Evolutionary conservation across 106 monocot genomes (phyloP), one percentile per base, ranked within the genome.

Genomic region (Gastrodia elata): DNA sequence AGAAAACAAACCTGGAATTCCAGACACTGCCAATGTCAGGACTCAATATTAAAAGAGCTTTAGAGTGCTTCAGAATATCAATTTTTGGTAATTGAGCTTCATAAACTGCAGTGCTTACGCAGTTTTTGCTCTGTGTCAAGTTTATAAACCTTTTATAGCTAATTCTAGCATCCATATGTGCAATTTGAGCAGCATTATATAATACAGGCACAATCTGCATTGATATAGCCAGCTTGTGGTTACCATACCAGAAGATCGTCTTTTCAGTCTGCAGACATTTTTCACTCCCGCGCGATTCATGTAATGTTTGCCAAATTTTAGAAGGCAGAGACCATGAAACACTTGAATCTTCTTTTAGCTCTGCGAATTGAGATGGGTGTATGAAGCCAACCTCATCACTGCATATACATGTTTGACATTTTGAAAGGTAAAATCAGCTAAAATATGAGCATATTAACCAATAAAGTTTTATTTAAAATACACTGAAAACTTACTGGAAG

Each of bases 181-280:
- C 75, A 64, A 68, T 33, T 61, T 42, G 30, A 25, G 81, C 84
- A 69, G 84, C 84, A 79, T 42, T 68, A 58, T 84, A 89, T 13
- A 93, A 76, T 11, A 72, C 64, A 28, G 87, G 56, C 59, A 89
- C 80, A 26, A 77, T 76, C 30, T 76, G 46, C 0, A 65, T 64
- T 26, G 89, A 89, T 59, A 93, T 89, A 25, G 87, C 93, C 74
- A 89, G 64, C 76, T 89, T 93, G 75, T 93, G 93, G 76, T 93
- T 68, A 32, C 56, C 81, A 70, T 77, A 65, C 93, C 89, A 93
- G 75, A 93, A 87, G 9, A 72, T 76, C 41, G 65, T 65, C 44
- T 73, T 55, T 59, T 84, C 81, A 61, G 75, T 84, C n/a, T 78
- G 65, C 18, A 59, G 15, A 30, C 13, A 24, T 44, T 35, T 10